Conservation (phyloP, 371 early-diverging fungal species). For the Phascolomyces articulosus region DNA sequence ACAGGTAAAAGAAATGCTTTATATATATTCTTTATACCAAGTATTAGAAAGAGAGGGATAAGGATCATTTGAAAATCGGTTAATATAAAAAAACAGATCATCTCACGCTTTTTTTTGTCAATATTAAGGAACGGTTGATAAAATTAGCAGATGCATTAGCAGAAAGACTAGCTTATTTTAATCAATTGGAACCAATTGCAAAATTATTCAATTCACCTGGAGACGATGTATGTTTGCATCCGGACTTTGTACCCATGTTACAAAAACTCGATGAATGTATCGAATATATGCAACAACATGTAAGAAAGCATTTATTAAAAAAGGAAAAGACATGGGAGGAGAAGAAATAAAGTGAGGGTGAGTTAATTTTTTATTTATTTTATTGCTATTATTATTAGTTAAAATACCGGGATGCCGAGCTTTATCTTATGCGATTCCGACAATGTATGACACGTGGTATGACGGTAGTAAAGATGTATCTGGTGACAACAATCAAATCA, state of each 20-base stretch:
- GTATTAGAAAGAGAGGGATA: slow-evolving; percentile 61
- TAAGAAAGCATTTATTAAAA: slow-evolving; percentile 28
- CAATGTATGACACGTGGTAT: slow-evolving; percentile 91
- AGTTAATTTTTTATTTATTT: too few species aligned
- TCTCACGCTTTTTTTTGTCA: background rate
- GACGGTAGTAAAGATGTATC: slow-evolving; percentile 88
- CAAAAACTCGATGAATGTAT: slow-evolving; percentile 77
- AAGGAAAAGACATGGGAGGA: too few species aligned
- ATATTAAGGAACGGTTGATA: slow-evolving; percentile 58
- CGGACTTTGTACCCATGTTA: slow-evolving; percentile 80
- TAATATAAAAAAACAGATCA: background rate
- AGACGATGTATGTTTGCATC: slow-evolving; percentile 78
- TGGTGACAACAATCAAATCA: slow-evolving; percentile 67
- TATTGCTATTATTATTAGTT: slow-evolving; percentile 35
- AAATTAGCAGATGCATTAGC: slow-evolving; percentile 66
- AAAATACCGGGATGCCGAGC: slow-evolving; percentile 81
- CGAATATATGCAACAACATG: slow-evolving; percentile 77
- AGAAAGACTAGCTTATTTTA: slow-evolving; percentile 73
- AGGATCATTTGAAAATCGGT: background rate
- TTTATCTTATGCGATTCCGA: slow-evolving; percentile 88
- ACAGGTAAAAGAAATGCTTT: slow-evolving; percentile 55
- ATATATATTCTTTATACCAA: slow-evolving; percentile 31
- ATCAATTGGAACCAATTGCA: slow-evolving; percentile 80
- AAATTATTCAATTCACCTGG: slow-evolving; percentile 81
- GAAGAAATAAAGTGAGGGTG: too few species aligned